phyloP scores from a whole-genome alignment of 805 yeast genomes.

The Clavispora carvajalis region DNA sequence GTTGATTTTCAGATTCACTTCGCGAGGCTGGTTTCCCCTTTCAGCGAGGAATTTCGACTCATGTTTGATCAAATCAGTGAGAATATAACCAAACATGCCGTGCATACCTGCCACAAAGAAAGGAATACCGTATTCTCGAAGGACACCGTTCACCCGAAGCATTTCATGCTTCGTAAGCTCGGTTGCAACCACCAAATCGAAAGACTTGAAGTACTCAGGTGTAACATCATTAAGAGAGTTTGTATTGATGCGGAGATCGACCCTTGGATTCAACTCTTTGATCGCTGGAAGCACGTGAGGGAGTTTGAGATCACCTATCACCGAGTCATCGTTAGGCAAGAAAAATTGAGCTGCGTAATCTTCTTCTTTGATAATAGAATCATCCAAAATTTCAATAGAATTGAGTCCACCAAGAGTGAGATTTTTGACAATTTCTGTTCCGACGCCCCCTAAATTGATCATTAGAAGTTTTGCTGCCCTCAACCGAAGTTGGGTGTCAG shows the following conservation, averaged over 20 bases:
- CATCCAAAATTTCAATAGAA: slow-evolving; percentile 64
- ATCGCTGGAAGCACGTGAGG: slow-evolving; percentile 53
- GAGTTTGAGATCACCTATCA: slow-evolving; percentile 53
- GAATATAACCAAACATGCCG: slow-evolving; percentile 80
- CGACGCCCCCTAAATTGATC: slow-evolving; percentile 70
- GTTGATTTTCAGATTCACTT: slow-evolving; percentile 49
- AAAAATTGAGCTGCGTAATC: slow-evolving; percentile 78
- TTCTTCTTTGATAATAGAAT: slow-evolving; percentile 44
- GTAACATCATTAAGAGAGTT: slow-evolving; percentile 13
- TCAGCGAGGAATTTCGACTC: slow-evolving; percentile 49
- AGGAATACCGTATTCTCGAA: slow-evolving; percentile 57
- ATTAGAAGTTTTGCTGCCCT: slow-evolving; percentile 67
- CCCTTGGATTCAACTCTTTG: slow-evolving; percentile 76
- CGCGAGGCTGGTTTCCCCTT: slow-evolving; percentile 38
- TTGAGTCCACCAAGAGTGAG: slow-evolving; percentile 87
- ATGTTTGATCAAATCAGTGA: slow-evolving; percentile 72
- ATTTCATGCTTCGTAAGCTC: slow-evolving; percentile 47
- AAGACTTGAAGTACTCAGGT: slow-evolving; percentile 42
- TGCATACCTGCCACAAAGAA: slow-evolving; percentile 63
- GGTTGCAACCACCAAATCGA: slow-evolving; percentile 72
- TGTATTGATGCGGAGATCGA: slow-evolving; percentile 46
- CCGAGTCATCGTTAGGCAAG: slow-evolving; percentile 44
- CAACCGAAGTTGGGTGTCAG: slow-evolving; percentile 80
- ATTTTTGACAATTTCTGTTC: slow-evolving; percentile 79
- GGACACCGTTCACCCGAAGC: slow-evolving; percentile 43